Evolutionary conservation across 768 basidiomycete species (phyloP).

Genomic region (Galerina marginata): DNA sequence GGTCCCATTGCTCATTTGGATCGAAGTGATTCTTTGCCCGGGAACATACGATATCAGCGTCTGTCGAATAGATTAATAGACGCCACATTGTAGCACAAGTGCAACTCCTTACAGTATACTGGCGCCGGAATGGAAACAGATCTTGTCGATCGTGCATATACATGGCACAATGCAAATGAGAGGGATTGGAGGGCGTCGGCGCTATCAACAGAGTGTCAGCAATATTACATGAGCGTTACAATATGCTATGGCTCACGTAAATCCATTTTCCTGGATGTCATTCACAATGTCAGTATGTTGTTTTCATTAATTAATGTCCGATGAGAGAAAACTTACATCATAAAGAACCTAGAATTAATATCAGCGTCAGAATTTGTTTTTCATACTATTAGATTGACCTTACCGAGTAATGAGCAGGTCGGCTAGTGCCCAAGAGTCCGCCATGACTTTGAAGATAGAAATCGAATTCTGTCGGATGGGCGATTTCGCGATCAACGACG

Average conservation of each 20-base stretch:
- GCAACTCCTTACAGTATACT: slow-evolving; percentile 66
- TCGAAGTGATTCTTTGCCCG: slow-evolving; percentile 40
- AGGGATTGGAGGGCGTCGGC: slow-evolving; percentile 73
- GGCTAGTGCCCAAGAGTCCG: slow-evolving; percentile 78
- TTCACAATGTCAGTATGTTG: not conserved
- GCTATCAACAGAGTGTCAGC: slow-evolving; percentile 35
- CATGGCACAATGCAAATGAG: slow-evolving; percentile 64
- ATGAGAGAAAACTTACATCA: slow-evolving; percentile 31
- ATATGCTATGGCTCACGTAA: slow-evolving; percentile 46
- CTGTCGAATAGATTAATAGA: slow-evolving; percentile 36
- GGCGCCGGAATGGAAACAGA: slow-evolving; percentile 86
- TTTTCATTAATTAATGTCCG: not conserved
- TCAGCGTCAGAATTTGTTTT: not conserved
- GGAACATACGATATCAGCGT: slow-evolving; percentile 72
- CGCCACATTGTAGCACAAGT: not conserved
- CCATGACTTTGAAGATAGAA: slow-evolving; percentile 84
- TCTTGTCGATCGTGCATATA: slow-evolving; percentile 75
- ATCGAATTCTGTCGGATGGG: slow-evolving; percentile 78
- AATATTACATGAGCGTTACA: slow-evolving; percentile 24
- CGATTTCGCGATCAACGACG: slow-evolving; percentile 78
- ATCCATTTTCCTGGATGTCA: slow-evolving; percentile 51
- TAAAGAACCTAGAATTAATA: slow-evolving; percentile 40
- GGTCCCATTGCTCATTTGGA: slow-evolving; percentile 44
- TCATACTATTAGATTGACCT: not conserved
- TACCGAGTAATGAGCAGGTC: slow-evolving; percentile 54